phyloP scores from a whole-genome alignment of 2,329 filamentous ascomycete genomes.

The Penicillium vulpinum region DNA sequence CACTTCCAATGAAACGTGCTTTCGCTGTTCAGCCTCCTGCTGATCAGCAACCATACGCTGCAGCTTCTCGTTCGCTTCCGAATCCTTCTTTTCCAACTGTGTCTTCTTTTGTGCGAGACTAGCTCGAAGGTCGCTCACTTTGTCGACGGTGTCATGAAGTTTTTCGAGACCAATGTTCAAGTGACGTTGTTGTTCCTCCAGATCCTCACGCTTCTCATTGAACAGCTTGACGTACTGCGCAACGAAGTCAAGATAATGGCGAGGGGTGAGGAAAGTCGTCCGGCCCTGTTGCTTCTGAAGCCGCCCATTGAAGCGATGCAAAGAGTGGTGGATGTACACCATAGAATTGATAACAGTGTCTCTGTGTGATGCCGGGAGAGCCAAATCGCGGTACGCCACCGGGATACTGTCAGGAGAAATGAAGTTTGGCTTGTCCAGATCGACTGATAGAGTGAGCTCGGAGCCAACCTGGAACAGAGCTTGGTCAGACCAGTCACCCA shows the following conservation, averaged over 20 bases:
- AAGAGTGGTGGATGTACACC: constrained; percentile 97
- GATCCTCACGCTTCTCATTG: constrained; percentile 95
- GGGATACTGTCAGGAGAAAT: constrained; percentile 86
- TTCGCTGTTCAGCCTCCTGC: constrained; percentile 87
- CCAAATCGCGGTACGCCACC: constrained; percentile 83
- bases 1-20: constrained; percentile 83
- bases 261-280: constrained; percentile 88
- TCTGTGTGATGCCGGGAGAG: constrained; percentile 81
- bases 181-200: constrained; percentile 98
- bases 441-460: constrained; percentile 93
- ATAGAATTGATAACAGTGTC: constrained; percentile 95
- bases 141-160: constrained; percentile 91
- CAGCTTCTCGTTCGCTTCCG: constrained; percentile 94
- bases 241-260: constrained; percentile 97
- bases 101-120: constrained; percentile 93
- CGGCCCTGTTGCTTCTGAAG: constrained; percentile 89
- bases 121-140: constrained; percentile 86
- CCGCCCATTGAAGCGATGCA: constrained; percentile 85
- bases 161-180: constrained; percentile 98
- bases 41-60: constrained; percentile 97
- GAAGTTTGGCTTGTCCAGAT: constrained; percentile 86
- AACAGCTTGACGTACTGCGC: constrained; percentile 97
- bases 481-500: constrained; percentile 99
- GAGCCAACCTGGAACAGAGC: constrained; percentile 96
- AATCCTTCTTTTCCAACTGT: constrained; percentile 89